Evolutionary conservation across 2,329 filamentous ascomycete species (phyloP), one percentile per base, ranked within the genome.

Genomic region (Arthroderma uncinatum): DNA sequence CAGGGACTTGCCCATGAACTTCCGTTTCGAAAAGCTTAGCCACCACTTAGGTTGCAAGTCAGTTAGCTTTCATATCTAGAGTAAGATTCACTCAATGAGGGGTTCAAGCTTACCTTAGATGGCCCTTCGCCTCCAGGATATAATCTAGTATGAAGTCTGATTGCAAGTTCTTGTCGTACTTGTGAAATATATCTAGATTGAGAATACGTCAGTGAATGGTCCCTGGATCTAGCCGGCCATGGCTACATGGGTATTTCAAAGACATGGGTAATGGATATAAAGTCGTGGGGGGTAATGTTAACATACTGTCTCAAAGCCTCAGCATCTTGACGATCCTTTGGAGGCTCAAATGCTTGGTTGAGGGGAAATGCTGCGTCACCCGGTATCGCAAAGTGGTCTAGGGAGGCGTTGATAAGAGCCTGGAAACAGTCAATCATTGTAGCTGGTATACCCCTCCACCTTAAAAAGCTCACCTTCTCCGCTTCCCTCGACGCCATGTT

Each of bases 21-120:
- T 96, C 76, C 93, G 85, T 84, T 97, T 97, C 56, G 88, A 89
- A 72, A 96, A 98, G 79, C 93, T 97, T 71, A 98, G 75, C 93
- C 93, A 98, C 89, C 92, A 97, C 83, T 94, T 82, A 77, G 81
- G 14, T 40, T n/a, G 58, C 44, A 14, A 5, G 39, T 25, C 2
- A 28, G 30, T 55, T n/a, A 53, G 50, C 19, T 44, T 33, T 37
- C n/a, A 9, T 19, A 23, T 25, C 40, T 19, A 34, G 42, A 57
- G 8, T 37, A 16, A 37, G 39, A 23, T 36, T 28, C 3, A 28
- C n/a, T 37, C 30, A n/a, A 55, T 54, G 48, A 40, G 33, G 28
- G 58, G 19, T 25, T 9, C 5, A 14, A 8, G 12, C 70, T 64
- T 65, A 79, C 79, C 75, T 84, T 83, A 62, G 74, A 88, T 73